Base-by-base conservation (phyloP, 78 protist species). In the Dictyostelium firmibasis region DNA sequence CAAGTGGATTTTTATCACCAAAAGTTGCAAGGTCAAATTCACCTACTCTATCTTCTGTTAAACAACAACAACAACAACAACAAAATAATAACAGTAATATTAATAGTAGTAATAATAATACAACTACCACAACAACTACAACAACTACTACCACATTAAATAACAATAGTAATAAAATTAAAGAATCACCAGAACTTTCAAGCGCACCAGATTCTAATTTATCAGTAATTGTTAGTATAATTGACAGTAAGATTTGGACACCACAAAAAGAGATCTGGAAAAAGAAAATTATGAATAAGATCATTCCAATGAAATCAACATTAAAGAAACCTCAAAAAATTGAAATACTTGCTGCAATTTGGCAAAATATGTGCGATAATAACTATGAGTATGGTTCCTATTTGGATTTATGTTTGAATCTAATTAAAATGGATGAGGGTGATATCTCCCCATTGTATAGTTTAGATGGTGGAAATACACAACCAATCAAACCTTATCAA, bases 361-460 rank as follows among this genome's bases (percentile, higher is more conserved):
- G 93, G 93, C 93, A 88, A 67, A 88, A 88, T 53, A 88, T 88
- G 93, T 88, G 93, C 67, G 93, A 88, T 79, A 88, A 88, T 38
- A 67, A 79, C 20, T 36, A 76, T 35, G 93, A 88, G 20, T 88
- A 88, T 70, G 86, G 74, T 25, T 64, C 81, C 9, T 88, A 88
- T 79, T 69, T 88, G 10, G 93, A 88, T 41, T 25, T 88, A 18
- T 88, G 93, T 33, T 43, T 76, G 4, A 64, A 35, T 29, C 47
- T 88, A 23, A 64, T 88, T 62, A 50, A 76, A 67, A 57, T 78
- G 86, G 93, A 88, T 43, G 93, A 88, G 31, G 93, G 86, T 82
- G 86, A 82, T 47, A 33, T 77, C 25, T 77, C 64, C 6, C 83
- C 50, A 77, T 47, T 77, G 16, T 47, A 47, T 18, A 18, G 36